Conservation (phyloP, 192 early-diverging fungal genomes). For the Linderina pennispora region DNA sequence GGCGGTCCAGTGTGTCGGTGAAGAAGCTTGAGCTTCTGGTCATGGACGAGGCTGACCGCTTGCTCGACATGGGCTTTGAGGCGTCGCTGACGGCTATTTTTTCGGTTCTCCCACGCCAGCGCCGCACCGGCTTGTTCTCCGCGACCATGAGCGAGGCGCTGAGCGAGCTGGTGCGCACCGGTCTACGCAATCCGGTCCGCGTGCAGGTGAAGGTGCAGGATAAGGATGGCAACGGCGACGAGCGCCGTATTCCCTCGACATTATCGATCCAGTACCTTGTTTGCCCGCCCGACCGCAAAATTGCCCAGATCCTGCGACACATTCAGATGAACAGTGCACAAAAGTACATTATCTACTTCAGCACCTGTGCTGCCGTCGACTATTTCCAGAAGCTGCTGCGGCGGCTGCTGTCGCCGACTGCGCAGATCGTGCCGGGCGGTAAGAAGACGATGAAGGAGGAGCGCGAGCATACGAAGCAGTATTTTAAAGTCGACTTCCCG, state of each 20-base stretch:
- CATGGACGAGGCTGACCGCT: conserved; percentile 89
- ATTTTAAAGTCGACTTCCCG: conserved; percentile 6
- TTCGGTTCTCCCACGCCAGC: conserved; percentile 79
- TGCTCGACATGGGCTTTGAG: conserved; percentile 94
- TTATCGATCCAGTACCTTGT: conserved; percentile 70
- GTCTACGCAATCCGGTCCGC: conserved; percentile 86
- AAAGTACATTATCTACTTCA: conserved; percentile 92
- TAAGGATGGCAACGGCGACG: conserved; percentile 1
- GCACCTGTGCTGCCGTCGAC: conserved; percentile 94
- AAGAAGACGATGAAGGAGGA: conserved; percentile 22
- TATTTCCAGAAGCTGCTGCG: conserved; percentile 75
- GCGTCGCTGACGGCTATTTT: conserved; percentile 75
- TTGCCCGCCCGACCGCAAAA: conserved; percentile 75
- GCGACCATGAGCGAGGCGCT: conserved; percentile 95
- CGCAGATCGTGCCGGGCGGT: conserved; percentile 27
- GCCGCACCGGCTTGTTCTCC: conserved; percentile 92
- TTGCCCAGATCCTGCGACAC: conserved; percentile 64
- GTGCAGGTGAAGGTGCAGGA: conserved; percentile 87
- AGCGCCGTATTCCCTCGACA: conserved; percentile 32
- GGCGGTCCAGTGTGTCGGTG: conserved; percentile 48
- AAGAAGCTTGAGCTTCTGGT: conserved; percentile 83
- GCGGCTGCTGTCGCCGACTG: conserved; percentile 21
- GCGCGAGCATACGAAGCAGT: conserved; percentile 7
- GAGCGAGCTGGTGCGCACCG: conserved; percentile 72
- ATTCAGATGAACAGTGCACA: conserved; percentile 52